phyloP scores from a whole-genome alignment of 108 stramenopile species.

The Cyclotella atomus region DNA sequence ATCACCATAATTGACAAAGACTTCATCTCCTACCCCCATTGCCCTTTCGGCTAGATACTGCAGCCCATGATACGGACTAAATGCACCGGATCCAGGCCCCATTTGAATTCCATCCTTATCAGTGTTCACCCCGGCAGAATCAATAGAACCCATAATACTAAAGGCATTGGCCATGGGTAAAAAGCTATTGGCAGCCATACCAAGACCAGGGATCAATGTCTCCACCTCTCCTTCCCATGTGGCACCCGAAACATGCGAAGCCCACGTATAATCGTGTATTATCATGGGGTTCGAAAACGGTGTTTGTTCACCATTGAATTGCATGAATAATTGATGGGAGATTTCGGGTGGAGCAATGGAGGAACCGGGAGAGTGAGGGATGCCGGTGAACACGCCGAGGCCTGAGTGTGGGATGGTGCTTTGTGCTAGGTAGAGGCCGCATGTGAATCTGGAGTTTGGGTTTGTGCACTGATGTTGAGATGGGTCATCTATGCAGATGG shows the following conservation, averaged over 20 bases:
- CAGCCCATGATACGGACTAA: background rate
- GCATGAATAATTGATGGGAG: background rate
- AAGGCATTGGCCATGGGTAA: background rate
- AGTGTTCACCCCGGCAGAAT: background rate
- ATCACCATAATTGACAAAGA: background rate
- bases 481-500: too few species aligned
- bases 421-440: background rate
- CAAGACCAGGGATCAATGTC: background rate
- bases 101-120: too few species aligned
- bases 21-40: background rate
- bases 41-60: background rate
- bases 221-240: background rate
- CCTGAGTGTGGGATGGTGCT: slow-evolving; percentile 2
- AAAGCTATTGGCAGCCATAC: slow-evolving; percentile 1
- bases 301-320: background rate
- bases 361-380: background rate
- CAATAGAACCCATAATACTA: background rate
- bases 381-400: slow-evolving; percentile 2
- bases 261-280: background rate
- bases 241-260: background rate
- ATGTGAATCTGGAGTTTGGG: too few species aligned
- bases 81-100: slow-evolving; percentile 2
- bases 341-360: background rate
- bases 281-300: background rate
- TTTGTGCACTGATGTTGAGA: too few species aligned